Percentiles rank a stretch among this genome's conserved stretches.
Conservation (phyloP, 768 basidiomycete species). For the Boletus reticulatus region DNA sequence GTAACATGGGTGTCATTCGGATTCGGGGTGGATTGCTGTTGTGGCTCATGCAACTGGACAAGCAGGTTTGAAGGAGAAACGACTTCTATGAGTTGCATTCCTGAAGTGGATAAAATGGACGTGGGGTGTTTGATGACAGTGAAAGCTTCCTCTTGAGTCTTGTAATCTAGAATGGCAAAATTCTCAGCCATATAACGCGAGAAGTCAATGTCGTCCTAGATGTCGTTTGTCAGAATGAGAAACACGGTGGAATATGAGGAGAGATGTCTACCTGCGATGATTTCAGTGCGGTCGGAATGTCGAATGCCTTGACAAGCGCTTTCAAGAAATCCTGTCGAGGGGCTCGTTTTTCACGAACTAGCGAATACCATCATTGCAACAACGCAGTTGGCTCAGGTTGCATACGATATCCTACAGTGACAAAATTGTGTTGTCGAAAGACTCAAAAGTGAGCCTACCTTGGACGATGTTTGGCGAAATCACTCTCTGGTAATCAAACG, state of each 20-base stretch:
- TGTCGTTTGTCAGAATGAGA: neutral
- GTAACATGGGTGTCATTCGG: neutral
- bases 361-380: slow-evolving; percentile 86
- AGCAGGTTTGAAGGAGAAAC: slow-evolving; percentile 71
- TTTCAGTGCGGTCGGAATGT: slow-evolving; percentile 57
- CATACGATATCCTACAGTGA: slow-evolving; percentile 57
- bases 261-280: slow-evolving; percentile 51
- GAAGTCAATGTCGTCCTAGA: slow-evolving; percentile 80
- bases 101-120: slow-evolving; percentile 70
- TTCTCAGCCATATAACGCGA: slow-evolving; percentile 94
- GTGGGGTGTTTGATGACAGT: slow-evolving; percentile 82
- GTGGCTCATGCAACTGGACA: slow-evolving; percentile 49
- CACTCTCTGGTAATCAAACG: slow-evolving; percentile 81
- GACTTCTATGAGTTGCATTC: slow-evolving; percentile 76
- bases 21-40: neutral
- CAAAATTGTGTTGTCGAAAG: neutral
- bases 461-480: slow-evolving; percentile 45
- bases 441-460: slow-evolving; percentile 40
- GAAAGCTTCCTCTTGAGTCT: slow-evolving; percentile 90
- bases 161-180: slow-evolving; percentile 89
- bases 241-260: too few species aligned
- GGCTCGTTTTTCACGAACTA: slow-evolving; percentile 88
- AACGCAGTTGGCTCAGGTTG: slow-evolving; percentile 68
- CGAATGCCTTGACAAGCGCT: slow-evolving; percentile 77
- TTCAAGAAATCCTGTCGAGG: slow-evolving; percentile 86